A percentile compares a stretch with the other conserved stretches of the same genome.
Conservation (phyloP, 371 early-diverging fungal genomes). For the Actinomortierella wolfii region DNA sequence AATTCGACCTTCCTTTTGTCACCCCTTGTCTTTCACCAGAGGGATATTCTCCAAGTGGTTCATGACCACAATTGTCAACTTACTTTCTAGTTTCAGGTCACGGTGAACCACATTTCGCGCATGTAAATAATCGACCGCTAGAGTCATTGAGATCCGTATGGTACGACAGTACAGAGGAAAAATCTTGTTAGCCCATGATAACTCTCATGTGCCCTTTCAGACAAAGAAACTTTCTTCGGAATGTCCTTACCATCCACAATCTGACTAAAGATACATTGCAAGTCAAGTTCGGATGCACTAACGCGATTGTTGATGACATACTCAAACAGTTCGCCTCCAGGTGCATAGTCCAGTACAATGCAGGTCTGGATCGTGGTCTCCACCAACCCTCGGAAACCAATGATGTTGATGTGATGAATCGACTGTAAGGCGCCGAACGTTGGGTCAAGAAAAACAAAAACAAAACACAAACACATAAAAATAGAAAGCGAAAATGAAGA, state of each 20-base stretch:
- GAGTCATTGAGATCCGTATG: neutral
- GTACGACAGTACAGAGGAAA: neutral
- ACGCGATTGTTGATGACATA: conserved; percentile 53
- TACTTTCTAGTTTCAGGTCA: conserved; percentile 82
- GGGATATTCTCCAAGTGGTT: no score
- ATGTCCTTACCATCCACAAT: conserved; percentile 44
- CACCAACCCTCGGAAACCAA: conserved; percentile 73
- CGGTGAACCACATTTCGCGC: conserved; percentile 74
- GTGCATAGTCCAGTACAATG: conserved; percentile 68
- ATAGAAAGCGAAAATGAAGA: no score
- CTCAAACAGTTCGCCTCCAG: conserved; percentile 71
- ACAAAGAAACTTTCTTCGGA: no score
- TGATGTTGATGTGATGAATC: conserved; percentile 71
- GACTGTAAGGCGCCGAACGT: conserved; percentile 36
- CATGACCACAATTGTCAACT: conserved; percentile 7
- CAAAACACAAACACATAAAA: no score
- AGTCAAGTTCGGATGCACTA: conserved; percentile 31
- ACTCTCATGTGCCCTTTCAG: no score
- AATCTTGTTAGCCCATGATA: no score
- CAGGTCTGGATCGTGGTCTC: conserved; percentile 66
- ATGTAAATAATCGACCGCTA: conserved; percentile 73
- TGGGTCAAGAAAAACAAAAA: no score
- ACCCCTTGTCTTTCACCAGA: no score
- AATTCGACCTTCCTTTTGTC: no score
- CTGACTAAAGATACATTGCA: conserved; percentile 28